Percentiles rank a stretch among this genome's conserved stretches.
These are phyloP conservation scores for Epichloe scottii DNA, from an alignment of 2,329 filamentous ascomycete species.

Conservation along the genomic window DNA sequence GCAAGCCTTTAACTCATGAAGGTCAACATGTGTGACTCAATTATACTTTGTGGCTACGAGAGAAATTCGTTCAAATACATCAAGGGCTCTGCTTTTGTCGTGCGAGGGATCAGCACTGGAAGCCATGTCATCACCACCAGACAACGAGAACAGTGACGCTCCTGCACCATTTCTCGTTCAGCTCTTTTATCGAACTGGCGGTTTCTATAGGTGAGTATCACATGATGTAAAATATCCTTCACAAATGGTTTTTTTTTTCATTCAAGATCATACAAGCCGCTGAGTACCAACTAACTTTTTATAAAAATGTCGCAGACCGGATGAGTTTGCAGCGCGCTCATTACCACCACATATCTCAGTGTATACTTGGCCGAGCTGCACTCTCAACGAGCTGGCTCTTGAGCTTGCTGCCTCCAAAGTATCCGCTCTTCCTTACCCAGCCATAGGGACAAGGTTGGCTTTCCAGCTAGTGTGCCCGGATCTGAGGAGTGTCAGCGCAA, in stretches of 20 bases:
- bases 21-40: not conserved
- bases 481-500: constrained; percentile 28
- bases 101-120: not conserved
- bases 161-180: constrained; percentile 75
- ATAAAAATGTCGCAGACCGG: constrained; percentile 35
- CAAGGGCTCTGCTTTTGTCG: not conserved
- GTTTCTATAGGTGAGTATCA: constrained; percentile 52
- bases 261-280: no score
- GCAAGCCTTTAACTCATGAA: not conserved
- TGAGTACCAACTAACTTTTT: no score
- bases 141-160: constrained; percentile 44
- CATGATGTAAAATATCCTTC: not conserved
- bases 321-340: constrained; percentile 51
- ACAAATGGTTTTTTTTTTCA: no score
- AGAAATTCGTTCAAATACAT: not conserved
- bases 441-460: constrained; percentile 70
- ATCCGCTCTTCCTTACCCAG: constrained; percentile 55
- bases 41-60: not conserved
- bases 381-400: constrained; percentile 66
- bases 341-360: constrained; percentile 61
- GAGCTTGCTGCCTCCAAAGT: constrained; percentile 58
- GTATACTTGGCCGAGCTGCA: constrained; percentile 77
- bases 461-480: constrained; percentile 84
- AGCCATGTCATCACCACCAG: constrained; percentile 23
- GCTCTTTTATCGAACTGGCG: constrained; percentile 66